phyloP scores from a whole-genome alignment of 441 rosid species.

The Populus hybrid region DNA sequence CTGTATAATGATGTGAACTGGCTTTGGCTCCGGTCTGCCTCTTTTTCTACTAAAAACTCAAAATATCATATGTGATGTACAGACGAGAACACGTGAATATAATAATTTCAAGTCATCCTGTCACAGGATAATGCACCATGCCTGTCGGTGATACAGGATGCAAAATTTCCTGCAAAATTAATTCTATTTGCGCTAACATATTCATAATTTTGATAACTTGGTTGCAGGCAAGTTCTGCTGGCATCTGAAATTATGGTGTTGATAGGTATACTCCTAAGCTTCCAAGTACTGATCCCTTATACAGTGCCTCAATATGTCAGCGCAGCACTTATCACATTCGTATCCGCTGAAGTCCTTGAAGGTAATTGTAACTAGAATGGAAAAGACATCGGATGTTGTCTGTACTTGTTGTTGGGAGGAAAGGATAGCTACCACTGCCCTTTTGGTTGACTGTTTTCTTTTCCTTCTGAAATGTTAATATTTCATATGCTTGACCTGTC shows the following conservation, averaged over 20 bases:
- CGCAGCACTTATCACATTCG: constrained; percentile 87
- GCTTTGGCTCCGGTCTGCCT: background rate
- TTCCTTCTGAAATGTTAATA: background rate
- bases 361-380: constrained; percentile 31
- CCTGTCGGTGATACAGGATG: background rate
- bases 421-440: background rate
- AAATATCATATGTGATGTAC: background rate
- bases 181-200: background rate
- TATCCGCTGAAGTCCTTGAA: constrained; percentile 96
- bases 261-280: constrained; percentile 77
- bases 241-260: constrained; percentile 83
- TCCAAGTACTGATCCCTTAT: constrained; percentile 66
- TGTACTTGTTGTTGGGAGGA: background rate
- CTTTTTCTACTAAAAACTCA: background rate
- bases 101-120: background rate
- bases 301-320: constrained; percentile 77
- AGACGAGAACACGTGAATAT: background rate
- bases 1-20: no score
- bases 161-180: background rate
- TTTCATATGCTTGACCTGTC: background rate
- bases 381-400: no score
- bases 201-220: background rate
- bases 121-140: background rate
- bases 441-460: background rate
- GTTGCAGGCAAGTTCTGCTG: constrained; percentile 83